Evolutionary conservation across 2,329 filamentous ascomycete genomes (phyloP).

Genomic region (Cladophialophora yegresii): DNA sequence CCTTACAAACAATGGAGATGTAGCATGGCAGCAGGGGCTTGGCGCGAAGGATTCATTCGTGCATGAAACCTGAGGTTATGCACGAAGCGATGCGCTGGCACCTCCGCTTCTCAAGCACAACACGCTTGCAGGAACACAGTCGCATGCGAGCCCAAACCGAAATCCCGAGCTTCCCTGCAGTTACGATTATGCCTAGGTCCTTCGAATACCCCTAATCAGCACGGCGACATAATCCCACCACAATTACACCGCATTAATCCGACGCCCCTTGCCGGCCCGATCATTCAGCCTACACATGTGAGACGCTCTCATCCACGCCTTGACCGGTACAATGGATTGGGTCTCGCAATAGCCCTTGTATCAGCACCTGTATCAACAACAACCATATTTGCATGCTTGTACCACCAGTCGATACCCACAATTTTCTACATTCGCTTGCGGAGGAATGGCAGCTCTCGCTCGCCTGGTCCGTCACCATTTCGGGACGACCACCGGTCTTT

Average conservation of each 20-base stretch:
- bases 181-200: conserved; percentile 10
- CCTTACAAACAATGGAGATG: not conserved
- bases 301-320: not conserved
- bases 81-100: conserved; percentile 29
- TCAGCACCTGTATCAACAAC: conserved; percentile 27
- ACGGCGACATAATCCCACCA: not conserved
- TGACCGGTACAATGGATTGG: not conserved
- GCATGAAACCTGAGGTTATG: conserved; percentile 14
- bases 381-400: conserved; percentile 17
- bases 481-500: conserved; percentile 12
- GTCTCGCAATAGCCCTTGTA: not conserved
- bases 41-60: conserved; percentile 21
- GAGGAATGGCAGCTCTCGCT: conserved; percentile 21
- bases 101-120: conserved; percentile 27
- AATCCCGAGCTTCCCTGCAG: not conserved
- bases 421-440: conserved; percentile 23
- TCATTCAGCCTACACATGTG: conserved; percentile 2
- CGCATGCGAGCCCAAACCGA: not conserved
- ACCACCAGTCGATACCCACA: conserved; percentile 30
- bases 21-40: conserved; percentile 13
- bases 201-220: conserved; percentile 17
- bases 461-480: conserved; percentile 5
- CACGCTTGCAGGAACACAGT: conserved; percentile 24
- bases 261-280: not conserved
- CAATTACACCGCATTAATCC: conserved; percentile 5